phyloP scores from a whole-genome alignment of 768 basidiomycete genomes.

The Trametes meyenii region DNA sequence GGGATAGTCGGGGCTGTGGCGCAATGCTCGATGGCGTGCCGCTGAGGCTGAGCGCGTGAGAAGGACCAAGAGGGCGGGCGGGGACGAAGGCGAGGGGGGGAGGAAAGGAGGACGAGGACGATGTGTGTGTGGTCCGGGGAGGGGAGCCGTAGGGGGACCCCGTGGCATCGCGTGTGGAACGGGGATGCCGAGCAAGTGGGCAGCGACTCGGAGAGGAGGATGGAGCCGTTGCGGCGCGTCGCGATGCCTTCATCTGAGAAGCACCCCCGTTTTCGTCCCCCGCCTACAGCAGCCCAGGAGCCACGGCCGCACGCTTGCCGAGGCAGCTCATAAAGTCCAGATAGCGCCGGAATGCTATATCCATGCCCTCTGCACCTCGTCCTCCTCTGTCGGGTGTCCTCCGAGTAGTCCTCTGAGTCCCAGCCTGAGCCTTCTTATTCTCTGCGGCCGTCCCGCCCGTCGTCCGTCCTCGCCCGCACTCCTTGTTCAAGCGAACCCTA shows the following conservation, averaged over 20 bases:
- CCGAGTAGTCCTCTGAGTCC: neutral
- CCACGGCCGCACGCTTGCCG: slow-evolving; percentile 19
- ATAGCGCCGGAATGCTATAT: slow-evolving; percentile 15
- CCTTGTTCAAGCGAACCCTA: neutral
- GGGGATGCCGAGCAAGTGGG: slow-evolving; percentile 12
- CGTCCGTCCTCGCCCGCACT: neutral
- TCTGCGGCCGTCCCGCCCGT: slow-evolving; percentile 3
- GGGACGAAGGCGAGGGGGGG: neutral
- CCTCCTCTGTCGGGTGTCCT: neutral
- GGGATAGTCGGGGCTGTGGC: neutral
- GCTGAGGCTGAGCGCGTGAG: slow-evolving; percentile 12
- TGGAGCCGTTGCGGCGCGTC: slow-evolving; percentile 23
- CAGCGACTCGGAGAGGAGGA: slow-evolving; percentile 15
- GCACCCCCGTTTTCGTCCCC: slow-evolving; percentile 24
- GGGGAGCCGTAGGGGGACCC: slow-evolving; percentile 11
- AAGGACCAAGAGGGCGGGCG: neutral
- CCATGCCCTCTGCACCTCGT: slow-evolving; percentile 8
- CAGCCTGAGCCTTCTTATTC: neutral
- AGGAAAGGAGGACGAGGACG: neutral
- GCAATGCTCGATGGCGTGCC: neutral
- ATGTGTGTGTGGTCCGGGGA: neutral
- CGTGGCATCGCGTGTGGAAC: slow-evolving; percentile 20
- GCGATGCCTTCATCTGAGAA: slow-evolving; percentile 24
- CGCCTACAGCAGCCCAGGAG: slow-evolving; percentile 13
- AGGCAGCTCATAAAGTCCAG: slow-evolving; percentile 8